Percentiles rank a stretch among this genome's conserved stretches.
phyloP scores from a whole-genome alignment of 805 yeast genomes.

The Candida saitoana region DNA sequence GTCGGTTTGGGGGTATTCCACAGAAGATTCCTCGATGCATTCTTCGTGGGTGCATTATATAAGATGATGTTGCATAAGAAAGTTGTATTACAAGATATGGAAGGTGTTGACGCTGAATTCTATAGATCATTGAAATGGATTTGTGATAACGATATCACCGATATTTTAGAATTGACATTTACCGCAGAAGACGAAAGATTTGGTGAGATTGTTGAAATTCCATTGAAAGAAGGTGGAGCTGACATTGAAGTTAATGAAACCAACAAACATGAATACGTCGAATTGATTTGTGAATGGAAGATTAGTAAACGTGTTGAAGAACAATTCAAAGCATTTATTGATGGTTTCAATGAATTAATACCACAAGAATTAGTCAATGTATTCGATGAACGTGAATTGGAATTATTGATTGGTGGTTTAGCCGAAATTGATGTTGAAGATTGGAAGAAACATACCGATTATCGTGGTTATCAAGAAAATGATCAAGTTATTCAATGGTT shows the following conservation, averaged over 20 bases:
- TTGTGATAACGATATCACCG: conserved; percentile 86
- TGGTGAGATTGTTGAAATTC: conserved; percentile 87
- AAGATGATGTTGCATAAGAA: conserved; percentile 96
- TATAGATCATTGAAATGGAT: conserved; percentile 94
- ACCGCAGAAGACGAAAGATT: conserved; percentile 89
- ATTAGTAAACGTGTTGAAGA: conserved; percentile 89
- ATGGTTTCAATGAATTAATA: conserved; percentile 94
- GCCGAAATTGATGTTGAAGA: conserved; percentile 97
- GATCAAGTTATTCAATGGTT: conserved; percentile 98
- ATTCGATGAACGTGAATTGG: conserved; percentile 96
- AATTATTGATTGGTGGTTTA: conserved; percentile 94
- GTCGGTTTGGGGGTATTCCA: conserved; percentile 98
- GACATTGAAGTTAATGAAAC: conserved; percentile 91
- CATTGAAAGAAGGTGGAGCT: conserved; percentile 83
- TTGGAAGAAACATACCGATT: conserved; percentile 99
- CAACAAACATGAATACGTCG: conserved; percentile 92
- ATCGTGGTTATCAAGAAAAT: conserved; percentile 93
- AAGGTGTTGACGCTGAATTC: conserved; percentile 97
- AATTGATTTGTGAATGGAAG: conserved; percentile 93
- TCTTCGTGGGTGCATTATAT: conserved; percentile 96
- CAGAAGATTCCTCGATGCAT: conserved; percentile 94
- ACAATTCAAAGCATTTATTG: conserved; percentile 93
- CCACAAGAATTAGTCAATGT: conserved; percentile 96
- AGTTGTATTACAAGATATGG: conserved; percentile 95
- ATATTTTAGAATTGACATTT: conserved; percentile 79